Evolutionary conservation across 805 yeast genomes (phyloP), one percentile per base, ranked within the genome.

Genomic region (Pichia ethanolica): DNA sequence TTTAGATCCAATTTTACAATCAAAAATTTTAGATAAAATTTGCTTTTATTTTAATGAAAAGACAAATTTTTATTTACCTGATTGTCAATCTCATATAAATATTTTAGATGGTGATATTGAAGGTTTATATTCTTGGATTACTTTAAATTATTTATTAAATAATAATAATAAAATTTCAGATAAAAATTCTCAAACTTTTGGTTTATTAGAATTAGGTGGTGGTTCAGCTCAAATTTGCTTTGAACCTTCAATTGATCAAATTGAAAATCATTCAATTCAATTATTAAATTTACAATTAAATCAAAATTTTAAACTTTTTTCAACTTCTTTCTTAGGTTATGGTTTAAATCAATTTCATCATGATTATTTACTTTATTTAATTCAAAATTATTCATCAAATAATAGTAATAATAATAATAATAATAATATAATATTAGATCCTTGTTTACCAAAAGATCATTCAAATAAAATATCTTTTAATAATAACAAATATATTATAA

Each of bases 101-200:
- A 71, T 79, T 11, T 74, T 83, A 7, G 79, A 78, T 50, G 89
- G 88, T 0, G 84, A 81, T 52, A 64, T 71, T 4, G 89, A 83
- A 60, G 89, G 88, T 0, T 53, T 82, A 11, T 80, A 79, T 55
- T 82, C 83, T 2, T 83, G 89, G 89, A 64, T 82, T 8, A 74
- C 85, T 0, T 61, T 82, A 28, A 83, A 83, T 58, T 79, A 78
- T 46, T 59, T 79, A 53, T 68, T 75, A 32, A 79, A 78, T 1
- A 59, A 77, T 0, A 65, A 66, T 42, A 73, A 71, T 48, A 62
- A 71, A 11, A 26, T 42, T 1, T 60, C 58, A 20, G 71, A 71
- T 42, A 63, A 64, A 39, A 75, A 71, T 50, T 62, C 71, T 20
- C 12, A 36, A 10, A 75, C 85, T 0, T 79, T 72, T 52, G 88